phyloP scores from a whole-genome alignment of 148 eudicot species.

The Nepenthes gracilis region DNA sequence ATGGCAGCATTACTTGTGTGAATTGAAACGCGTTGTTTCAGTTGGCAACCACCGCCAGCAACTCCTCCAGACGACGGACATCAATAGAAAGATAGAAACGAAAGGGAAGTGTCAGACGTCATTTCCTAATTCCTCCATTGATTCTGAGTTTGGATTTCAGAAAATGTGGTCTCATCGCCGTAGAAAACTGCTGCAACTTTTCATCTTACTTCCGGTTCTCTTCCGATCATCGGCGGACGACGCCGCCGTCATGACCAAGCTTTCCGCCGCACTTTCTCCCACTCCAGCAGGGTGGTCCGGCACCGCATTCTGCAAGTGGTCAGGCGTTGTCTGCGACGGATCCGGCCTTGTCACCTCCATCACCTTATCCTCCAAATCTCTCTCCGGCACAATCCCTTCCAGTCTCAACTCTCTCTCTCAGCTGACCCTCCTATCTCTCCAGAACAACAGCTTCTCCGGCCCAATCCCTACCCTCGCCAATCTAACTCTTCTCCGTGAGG shows the following conservation, averaged over 20 bases:
- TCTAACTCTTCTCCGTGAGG: conserved; percentile 19
- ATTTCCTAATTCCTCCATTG: too few relatives aligned
- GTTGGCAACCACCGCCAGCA: too few relatives aligned
- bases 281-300: conserved; percentile 41
- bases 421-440: conserved; percentile 40
- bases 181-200: conserved; percentile 1
- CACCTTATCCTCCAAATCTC: conserved; percentile 26
- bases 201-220: conserved; percentile 9
- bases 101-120: too few relatives aligned
- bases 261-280: conserved; percentile 27
- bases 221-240: conserved; percentile 20
- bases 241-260: conserved; percentile 34
- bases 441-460: conserved; percentile 45
- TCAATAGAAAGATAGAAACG: too few relatives aligned
- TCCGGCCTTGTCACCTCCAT: conserved; percentile 31
- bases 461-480: conserved; percentile 44
- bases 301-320: conserved; percentile 39
- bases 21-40: too few relatives aligned
- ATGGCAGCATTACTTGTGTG: too few relatives aligned
- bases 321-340: conserved; percentile 34
- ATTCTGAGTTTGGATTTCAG: too few relatives aligned
- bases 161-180: too few relatives aligned
- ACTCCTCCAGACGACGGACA: too few relatives aligned
- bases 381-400: conserved; percentile 43
- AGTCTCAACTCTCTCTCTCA: conserved; percentile 35